Conservation (phyloP, 352 stramenopile genomes). For the Globisporangium solare region DNA sequence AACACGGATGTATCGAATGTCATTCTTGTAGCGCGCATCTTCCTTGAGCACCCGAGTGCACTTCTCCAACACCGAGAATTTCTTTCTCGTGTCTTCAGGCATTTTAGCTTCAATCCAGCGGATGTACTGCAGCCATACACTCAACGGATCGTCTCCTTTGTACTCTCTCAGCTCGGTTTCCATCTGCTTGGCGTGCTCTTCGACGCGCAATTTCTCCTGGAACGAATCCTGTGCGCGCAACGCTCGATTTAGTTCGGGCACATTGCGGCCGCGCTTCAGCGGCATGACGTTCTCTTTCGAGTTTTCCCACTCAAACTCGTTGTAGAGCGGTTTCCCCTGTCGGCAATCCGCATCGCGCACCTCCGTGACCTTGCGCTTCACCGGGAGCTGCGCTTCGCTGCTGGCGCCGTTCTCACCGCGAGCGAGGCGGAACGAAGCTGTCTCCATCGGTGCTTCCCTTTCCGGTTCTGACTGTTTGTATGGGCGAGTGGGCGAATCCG, state of each 20-base stretch:
- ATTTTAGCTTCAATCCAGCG: constrained; percentile 79
- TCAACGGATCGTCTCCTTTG: constrained; percentile 59
- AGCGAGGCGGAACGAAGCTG: constrained; percentile 1
- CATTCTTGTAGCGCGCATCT: constrained; percentile 58
- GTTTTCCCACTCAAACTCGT: constrained; percentile 77
- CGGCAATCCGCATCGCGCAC: constrained; percentile 13
- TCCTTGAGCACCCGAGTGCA: constrained; percentile 71
- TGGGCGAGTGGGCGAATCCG: constrained; percentile 18
- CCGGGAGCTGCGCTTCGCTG: constrained; percentile 9
- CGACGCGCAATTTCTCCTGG: constrained; percentile 50
- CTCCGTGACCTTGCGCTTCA: constrained; percentile 37
- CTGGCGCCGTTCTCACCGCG: constrained; percentile 18
- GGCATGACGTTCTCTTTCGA: constrained; percentile 89
- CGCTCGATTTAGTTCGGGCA: constrained; percentile 72
- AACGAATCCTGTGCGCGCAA: constrained; percentile 61
- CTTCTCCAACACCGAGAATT: constrained; percentile 68
- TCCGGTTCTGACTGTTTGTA: neutral
- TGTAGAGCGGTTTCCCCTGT: constrained; percentile 6
- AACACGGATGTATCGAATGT: constrained; percentile 75
- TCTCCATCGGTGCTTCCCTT: constrained; percentile 6
- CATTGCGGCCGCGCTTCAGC: constrained; percentile 72
- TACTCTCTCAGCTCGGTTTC: constrained; percentile 46
- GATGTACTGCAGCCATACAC: constrained; percentile 67
- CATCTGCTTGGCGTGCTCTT: constrained; percentile 45
- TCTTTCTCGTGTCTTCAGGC: constrained; percentile 80